Conservation (phyloP, 257 asterid species). For the Solanum gandarillasii region DNA sequence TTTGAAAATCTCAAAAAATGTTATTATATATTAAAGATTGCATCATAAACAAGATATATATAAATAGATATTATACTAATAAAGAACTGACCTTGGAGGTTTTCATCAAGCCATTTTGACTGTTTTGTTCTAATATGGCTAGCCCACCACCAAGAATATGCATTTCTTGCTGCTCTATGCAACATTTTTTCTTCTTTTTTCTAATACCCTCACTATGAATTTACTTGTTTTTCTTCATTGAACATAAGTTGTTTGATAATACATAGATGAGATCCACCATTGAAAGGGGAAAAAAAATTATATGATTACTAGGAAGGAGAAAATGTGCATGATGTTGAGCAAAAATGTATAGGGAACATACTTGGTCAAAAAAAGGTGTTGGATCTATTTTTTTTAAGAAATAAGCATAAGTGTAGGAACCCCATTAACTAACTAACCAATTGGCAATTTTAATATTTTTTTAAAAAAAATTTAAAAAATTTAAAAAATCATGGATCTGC, state of each 20-base stretch:
- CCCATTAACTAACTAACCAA: conserved; percentile 13
- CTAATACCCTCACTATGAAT: not conserved
- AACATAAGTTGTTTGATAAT: not conserved
- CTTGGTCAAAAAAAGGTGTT: conserved; percentile 15
- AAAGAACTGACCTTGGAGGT: conserved; percentile 23
- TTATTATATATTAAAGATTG: not conserved
- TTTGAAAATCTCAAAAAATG: not conserved
- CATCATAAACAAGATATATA: not conserved
- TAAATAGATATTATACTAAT: not conserved
- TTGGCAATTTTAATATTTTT: not conserved
- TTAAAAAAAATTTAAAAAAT: no score
- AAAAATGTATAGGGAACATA: conserved; percentile 4
- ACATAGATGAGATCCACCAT: not conserved
- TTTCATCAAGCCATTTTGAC: conserved; percentile 46
- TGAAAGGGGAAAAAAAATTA: not conserved
- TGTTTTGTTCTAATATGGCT: conserved; percentile 47
- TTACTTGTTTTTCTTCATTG: not conserved
- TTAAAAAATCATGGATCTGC: not conserved
- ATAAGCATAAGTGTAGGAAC: conserved; percentile 30
- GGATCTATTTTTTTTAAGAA: conserved; percentile 4
- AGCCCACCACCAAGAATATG: conserved; percentile 60
- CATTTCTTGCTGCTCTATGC: conserved; percentile 46
- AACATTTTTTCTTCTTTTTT: conserved; percentile 14
- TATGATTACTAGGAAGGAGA: not conserved
- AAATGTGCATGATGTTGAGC: conserved; percentile 9